Evolutionary conservation across 257 asterid genomes (phyloP), one percentile per base, ranked within the genome.

Genomic region (Solanum infundibuliforme): DNA sequence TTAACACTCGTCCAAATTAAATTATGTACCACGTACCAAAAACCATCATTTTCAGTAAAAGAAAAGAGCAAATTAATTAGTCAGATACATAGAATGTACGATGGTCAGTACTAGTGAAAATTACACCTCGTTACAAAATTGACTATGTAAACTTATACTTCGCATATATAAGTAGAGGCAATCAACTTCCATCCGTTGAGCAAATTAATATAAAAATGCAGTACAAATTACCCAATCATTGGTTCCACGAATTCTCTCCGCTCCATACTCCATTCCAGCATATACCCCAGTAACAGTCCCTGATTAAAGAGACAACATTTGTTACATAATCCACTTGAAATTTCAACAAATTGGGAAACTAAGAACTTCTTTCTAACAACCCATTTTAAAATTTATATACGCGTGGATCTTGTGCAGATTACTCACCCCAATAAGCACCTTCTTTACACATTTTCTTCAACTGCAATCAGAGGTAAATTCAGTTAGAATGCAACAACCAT

Each of bases 351-450:
- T 46, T 46, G 10, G 55, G 81, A 82, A 23, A 65, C 41, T 79
- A 79, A 41, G n/a, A 41, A 46, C 18, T 29, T 81, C 39, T 27
- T 81, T 81, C 85, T 8, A 41, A 41, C 84, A 34, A 3, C 18
- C 84, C 84, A 77, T 25, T 77, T 41, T 12, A 12, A 38, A 77
- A 75, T 38, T 76, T 76, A 76, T 12, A 81, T 41, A 74, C 3
- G n/a, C 5, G 31, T 7, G 83, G 48, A 66, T 86, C 31, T 43
- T 43, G 89, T 73, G 74, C 25, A 88, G 76, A 85, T 31, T 9
- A 88, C 98, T 91, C 83, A 96, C 99, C 99, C 99, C 99, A 95
- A 88, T 94, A 94, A 88, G 96, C 99, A 83, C 96, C 98, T 91
- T 96, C 98, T 88, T 91, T 94, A 32, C 99, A 96, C 99, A 96